Evolutionary conservation across 495 filamentous ascomycete species (phyloP).

Genomic region (Aspergillus bridgeri): DNA sequence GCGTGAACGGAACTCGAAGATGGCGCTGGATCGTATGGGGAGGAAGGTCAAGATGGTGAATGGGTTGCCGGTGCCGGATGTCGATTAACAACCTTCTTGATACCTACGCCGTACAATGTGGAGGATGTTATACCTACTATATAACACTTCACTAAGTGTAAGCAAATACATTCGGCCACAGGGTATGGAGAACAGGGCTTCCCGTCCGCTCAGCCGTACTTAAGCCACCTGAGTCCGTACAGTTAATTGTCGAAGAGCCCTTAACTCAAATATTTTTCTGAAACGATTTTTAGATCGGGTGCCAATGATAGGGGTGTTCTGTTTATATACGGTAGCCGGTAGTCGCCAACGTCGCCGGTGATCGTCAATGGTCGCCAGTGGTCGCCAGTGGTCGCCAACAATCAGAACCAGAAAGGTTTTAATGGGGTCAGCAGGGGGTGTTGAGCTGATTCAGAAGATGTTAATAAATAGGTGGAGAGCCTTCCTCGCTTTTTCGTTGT

Average conservation of each 20-base stretch:
- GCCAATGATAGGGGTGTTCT: slow-evolving; percentile 13
- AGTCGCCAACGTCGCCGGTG: too few species aligned
- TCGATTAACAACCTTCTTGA: too few species aligned
- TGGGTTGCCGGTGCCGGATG: slow-evolving; percentile 76
- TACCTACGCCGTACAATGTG: too few species aligned
- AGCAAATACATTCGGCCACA: slow-evolving; percentile 20
- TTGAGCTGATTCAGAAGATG: not conserved
- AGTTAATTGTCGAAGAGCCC: slow-evolving; percentile 13
- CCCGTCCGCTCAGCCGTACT: slow-evolving; percentile 21
- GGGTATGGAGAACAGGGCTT: slow-evolving; percentile 21
- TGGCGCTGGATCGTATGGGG: slow-evolving; percentile 69
- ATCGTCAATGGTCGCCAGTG: too few species aligned
- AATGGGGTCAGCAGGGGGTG: not conserved
- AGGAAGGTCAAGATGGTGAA: slow-evolving; percentile 73
- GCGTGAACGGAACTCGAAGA: slow-evolving; percentile 64
- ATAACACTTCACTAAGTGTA: too few species aligned
- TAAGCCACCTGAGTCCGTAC: slow-evolving; percentile 11
- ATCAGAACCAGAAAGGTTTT: too few species aligned
- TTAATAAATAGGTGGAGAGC: slow-evolving; percentile 3
- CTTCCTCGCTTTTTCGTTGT: not conserved
- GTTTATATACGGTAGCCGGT: not conserved
- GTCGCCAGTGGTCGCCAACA: too few species aligned
- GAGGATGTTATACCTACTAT: too few species aligned
- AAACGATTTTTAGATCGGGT: slow-evolving; percentile 13
- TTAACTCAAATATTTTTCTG: slow-evolving; percentile 3